These are phyloP conservation scores for Fragaria iinumae DNA, from an alignment of 306 rosid species.

Conservation along the genomic window DNA sequence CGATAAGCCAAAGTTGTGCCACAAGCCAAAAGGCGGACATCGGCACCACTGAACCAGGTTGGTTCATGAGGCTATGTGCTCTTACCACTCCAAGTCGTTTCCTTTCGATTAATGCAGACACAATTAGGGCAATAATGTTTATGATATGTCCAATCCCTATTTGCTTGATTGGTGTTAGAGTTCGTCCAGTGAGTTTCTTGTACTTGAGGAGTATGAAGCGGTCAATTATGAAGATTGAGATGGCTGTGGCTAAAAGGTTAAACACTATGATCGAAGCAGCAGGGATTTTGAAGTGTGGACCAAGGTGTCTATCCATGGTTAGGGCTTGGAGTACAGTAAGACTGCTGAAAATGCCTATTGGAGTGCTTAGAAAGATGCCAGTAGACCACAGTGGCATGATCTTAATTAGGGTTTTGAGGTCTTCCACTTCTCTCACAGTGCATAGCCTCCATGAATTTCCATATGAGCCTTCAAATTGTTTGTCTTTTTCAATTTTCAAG, in stretches of 20 bases:
- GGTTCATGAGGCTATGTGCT: not conserved
- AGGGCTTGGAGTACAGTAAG: slow-evolving; percentile 28
- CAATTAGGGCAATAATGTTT: slow-evolving; percentile 6
- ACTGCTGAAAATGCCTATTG: slow-evolving; percentile 17
- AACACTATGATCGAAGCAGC: slow-evolving; percentile 24
- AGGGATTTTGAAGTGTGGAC: slow-evolving; percentile 26
- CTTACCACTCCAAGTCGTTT: slow-evolving; percentile 15
- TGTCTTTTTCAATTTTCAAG: slow-evolving; percentile 18
- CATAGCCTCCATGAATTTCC: slow-evolving; percentile 32
- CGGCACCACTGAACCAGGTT: slow-evolving; percentile 15
- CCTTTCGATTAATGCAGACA: slow-evolving; percentile 29
- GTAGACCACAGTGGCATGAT: slow-evolving; percentile 37
- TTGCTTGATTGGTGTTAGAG: slow-evolving; percentile 26
- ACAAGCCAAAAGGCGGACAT: slow-evolving; percentile 36
- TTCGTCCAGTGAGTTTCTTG: not conserved
- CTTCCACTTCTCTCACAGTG: slow-evolving; percentile 38
- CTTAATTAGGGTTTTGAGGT: slow-evolving; percentile 27
- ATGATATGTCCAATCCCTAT: slow-evolving; percentile 29
- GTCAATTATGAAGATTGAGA: slow-evolving; percentile 27
- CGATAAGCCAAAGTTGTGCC: not conserved
- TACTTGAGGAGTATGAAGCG: slow-evolving; percentile 7
- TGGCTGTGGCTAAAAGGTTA: slow-evolving; percentile 29
- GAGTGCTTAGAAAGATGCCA: slow-evolving; percentile 21
- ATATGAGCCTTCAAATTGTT: slow-evolving; percentile 9
- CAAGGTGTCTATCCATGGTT: slow-evolving; percentile 32